A percentile compares a stretch with the other conserved stretches of the same genome.
These are phyloP conservation scores for Saturnispora dispora DNA, from an alignment of 805 yeast species.

Conservation along the genomic window DNA sequence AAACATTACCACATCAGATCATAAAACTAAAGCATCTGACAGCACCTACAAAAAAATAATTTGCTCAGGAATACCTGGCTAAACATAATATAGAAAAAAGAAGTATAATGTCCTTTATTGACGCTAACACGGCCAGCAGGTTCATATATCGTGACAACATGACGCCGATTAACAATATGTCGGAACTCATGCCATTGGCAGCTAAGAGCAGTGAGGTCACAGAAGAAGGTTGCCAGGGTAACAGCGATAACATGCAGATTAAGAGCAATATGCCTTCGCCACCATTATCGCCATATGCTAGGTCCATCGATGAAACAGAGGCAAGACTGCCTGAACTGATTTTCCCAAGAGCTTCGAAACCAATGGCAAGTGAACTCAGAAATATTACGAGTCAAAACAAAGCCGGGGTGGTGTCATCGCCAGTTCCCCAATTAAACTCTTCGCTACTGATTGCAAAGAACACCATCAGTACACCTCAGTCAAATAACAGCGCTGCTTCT, in stretches of 20 bases:
- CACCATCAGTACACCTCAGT: not conserved
- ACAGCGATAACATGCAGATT: not conserved
- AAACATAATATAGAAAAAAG: not conserved
- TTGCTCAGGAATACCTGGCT: not conserved
- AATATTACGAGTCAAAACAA: conserved; percentile 1
- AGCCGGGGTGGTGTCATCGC: not conserved
- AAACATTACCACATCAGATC: not conserved
- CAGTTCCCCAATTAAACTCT: conserved; percentile 4
- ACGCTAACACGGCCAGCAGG: not conserved
- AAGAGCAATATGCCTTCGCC: conserved; percentile 26
- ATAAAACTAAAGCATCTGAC: not conserved
- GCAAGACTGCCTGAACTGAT: conserved; percentile 23
- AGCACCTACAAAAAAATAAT: not conserved
- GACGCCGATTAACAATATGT: conserved; percentile 2
- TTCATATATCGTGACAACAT: not conserved
- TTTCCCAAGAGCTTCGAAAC: conserved; percentile 20
- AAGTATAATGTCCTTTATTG: not conserved
- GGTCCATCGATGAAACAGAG: conserved; percentile 21
- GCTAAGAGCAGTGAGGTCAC: not conserved
- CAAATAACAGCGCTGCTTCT: not conserved
- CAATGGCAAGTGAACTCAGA: conserved; percentile 12
- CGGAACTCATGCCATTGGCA: not conserved
- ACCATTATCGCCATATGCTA: conserved; percentile 30
- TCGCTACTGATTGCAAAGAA: conserved; percentile 5
- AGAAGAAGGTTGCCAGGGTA: not conserved